Base-by-base conservation (phyloP, 1,284 basidiomycete species). In the Hemileia vastatrix region DNA sequence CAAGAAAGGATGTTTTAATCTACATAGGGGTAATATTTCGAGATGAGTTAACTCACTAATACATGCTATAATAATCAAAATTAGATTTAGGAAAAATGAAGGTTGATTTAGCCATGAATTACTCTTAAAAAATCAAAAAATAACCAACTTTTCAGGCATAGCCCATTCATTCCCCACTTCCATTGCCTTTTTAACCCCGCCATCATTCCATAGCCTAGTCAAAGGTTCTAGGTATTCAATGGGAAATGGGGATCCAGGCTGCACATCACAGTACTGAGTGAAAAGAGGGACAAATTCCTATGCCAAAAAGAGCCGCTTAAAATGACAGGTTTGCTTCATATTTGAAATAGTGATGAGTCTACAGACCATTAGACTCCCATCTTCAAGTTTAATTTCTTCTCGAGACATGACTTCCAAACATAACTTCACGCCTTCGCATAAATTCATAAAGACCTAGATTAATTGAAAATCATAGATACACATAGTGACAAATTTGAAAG, bases 171-270 rank as follows among this genome's bases (percentile, higher is more conserved):
- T 90, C 2, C 86, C 87, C 58, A 86, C 78, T 21, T 79, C 78
- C 76, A 85, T 87, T 13, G 86, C 86, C 70, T 80, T 80, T 75
- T 88, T 86, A 0, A 94, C 82, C 43, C 82, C 83, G 6, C 80
- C 76, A 73, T 96, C 93, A 5, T 77, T 75, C 93, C 93, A 96
- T 0, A 96, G 80, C 1, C 77, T 67, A 65, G 81, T 80, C 33
- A 97, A 80, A 1, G 88, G 84, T 36, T 83, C 79, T 56, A 81
- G 80, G 72, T 84, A 89, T 18, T 77, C 70, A 33, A 67, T 63
- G 0, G 90, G 89, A 77, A 87, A 94, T 0, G 86, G 78, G 71
- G 94, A 86, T 50, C 86, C 85, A 62, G 91, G 87, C 58, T 84
- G 81, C 54, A 94, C 77, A 31, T 62, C 60, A 8, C 47, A 19